These are phyloP conservation scores for Ensete ventricosum DNA, from an alignment of 176 grass and related monocot species.

Conservation along the genomic window DNA sequence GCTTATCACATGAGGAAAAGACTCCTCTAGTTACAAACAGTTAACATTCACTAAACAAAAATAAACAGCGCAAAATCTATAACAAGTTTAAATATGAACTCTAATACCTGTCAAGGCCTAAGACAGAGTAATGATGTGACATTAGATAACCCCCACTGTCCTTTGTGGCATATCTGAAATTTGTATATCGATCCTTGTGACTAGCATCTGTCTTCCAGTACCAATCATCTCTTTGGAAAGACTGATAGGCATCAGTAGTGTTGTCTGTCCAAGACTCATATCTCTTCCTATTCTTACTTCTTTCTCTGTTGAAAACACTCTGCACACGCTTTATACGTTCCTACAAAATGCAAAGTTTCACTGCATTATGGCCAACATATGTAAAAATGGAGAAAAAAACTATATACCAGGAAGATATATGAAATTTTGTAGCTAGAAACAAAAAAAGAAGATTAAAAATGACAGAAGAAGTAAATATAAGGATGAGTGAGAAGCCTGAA, in stretches of 20 bases:
- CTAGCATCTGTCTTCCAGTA: constrained; percentile 41
- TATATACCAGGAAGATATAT: no score
- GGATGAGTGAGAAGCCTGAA: no score
- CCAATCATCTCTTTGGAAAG: constrained; percentile 50
- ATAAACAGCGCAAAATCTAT: neutral
- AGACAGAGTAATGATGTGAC: constrained; percentile 65
- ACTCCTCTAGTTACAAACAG: neutral
- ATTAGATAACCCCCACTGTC: constrained; percentile 26
- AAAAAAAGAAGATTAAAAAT: no score
- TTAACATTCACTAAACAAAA: constrained; percentile 6
- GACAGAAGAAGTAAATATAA: no score
- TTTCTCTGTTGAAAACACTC: constrained; percentile 59
- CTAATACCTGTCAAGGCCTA: constrained; percentile 65
- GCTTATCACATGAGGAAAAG: no score
- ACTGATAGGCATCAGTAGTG: constrained; percentile 42
- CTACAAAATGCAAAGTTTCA: constrained; percentile 30
- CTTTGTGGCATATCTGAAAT: constrained; percentile 35
- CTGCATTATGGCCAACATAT: constrained; percentile 6
- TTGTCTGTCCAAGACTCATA: constrained; percentile 34
- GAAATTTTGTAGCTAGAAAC: no score
- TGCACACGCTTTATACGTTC: constrained; percentile 68
- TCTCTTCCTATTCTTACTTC: constrained; percentile 43
- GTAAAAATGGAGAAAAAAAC: no score
- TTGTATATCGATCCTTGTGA: constrained; percentile 52
- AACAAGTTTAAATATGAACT: constrained; percentile 4